A percentile compares a stretch with the other conserved stretches of the same genome.
phyloP scores from a whole-genome alignment of 192 early-diverging fungal species.

The Mortierella alpina region DNA sequence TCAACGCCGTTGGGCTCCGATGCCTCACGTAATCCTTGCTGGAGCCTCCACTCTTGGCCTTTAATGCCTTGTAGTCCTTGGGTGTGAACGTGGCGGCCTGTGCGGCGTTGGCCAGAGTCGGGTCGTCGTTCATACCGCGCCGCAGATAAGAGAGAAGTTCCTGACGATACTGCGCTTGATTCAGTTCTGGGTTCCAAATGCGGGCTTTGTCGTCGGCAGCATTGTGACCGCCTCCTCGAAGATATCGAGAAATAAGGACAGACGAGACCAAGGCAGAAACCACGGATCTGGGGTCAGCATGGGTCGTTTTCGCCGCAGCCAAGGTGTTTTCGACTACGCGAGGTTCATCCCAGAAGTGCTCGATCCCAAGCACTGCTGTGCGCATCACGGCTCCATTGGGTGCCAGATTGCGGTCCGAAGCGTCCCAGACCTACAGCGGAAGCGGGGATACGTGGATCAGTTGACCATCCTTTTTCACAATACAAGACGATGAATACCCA shows the following conservation, averaged over 20 bases:
- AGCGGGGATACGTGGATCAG: too few relatives aligned
- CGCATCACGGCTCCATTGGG: conserved; percentile 56
- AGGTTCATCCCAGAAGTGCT: conserved; percentile 52
- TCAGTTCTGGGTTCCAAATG: conserved; percentile 21
- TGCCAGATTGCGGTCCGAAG: conserved; percentile 34
- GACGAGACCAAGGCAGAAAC: conserved; percentile 41
- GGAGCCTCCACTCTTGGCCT: not conserved
- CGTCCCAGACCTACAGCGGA: conserved; percentile 36
- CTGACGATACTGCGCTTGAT: conserved; percentile 7
- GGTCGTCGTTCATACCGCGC: conserved; percentile 12
- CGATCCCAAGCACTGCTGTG: conserved; percentile 47
- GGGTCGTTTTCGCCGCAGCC: conserved; percentile 57
- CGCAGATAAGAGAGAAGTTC: conserved; percentile 24
- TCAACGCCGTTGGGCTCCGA: not conserved
- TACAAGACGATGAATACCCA: not conserved
- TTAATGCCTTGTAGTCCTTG: conserved; percentile 17
- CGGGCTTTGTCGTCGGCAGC: not conserved
- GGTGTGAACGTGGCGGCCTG: not conserved
- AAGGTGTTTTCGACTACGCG: conserved; percentile 51
- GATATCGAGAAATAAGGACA: conserved; percentile 49
- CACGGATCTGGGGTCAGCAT: conserved; percentile 55
- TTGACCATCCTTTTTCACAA: not conserved
- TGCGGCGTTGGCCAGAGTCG: too few relatives aligned
- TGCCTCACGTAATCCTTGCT: conserved; percentile 1
- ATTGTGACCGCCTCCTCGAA: conserved; percentile 34